phyloP scores from a whole-genome alignment of 1,284 basidiomycete genomes.

The Apiotrichum gracile region DNA sequence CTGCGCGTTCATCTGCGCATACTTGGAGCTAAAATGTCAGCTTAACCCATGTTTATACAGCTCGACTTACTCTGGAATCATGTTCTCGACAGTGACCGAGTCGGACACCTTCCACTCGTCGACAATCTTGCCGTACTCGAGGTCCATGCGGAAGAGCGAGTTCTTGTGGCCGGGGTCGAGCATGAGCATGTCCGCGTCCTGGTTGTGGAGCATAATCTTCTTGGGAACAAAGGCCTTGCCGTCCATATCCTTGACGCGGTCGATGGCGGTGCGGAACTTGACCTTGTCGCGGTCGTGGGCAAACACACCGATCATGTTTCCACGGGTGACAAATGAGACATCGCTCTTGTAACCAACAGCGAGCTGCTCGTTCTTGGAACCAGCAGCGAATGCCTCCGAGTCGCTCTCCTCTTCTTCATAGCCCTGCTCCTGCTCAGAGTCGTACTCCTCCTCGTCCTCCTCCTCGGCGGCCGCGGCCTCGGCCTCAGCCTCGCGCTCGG shows the following conservation, averaged over 20 bases:
- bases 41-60: background rate
- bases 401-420: slow-evolving; percentile 53
- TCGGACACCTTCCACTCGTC: slow-evolving; percentile 99
- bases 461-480: slow-evolving; percentile 53
- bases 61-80: slow-evolving; percentile 64
- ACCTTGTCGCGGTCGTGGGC: slow-evolving; percentile 73
- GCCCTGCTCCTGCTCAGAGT: slow-evolving; percentile 57
- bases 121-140: slow-evolving; percentile 92
- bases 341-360: slow-evolving; percentile 96
- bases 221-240: slow-evolving; percentile 80
- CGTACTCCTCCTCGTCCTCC: slow-evolving; percentile 64
- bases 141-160: slow-evolving; percentile 84
- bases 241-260: slow-evolving; percentile 71
- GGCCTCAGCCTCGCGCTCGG: slow-evolving; percentile 35
- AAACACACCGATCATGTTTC: slow-evolving; percentile 97
- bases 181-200: slow-evolving; percentile 92
- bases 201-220: slow-evolving; percentile 96
- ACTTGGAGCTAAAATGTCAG: slow-evolving; percentile 62
- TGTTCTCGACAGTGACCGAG: slow-evolving; percentile 74
- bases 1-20: slow-evolving; percentile 85
- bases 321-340: slow-evolving; percentile 90
- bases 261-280: slow-evolving; percentile 84
- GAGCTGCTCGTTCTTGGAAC: slow-evolving; percentile 78
- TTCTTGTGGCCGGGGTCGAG: slow-evolving; percentile 81
- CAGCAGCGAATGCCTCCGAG: slow-evolving; percentile 43